A percentile compares a stretch with the other conserved stretches of the same genome.
phyloP scores from a whole-genome alignment of 495 filamentous ascomycete species.

The Xylaria scruposa region DNA sequence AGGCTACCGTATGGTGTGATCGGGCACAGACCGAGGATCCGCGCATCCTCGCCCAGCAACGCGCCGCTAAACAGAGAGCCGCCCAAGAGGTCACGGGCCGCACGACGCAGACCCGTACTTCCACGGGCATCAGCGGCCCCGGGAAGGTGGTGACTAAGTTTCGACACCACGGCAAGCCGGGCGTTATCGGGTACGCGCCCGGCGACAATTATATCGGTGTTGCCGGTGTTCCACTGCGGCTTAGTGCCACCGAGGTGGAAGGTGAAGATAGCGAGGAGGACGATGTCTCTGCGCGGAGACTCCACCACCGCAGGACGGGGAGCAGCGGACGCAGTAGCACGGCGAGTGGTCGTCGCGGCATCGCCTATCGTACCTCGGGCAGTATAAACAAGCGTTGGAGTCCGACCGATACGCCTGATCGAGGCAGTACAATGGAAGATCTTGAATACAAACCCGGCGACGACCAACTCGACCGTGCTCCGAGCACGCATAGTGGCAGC shows the following conservation, averaged over 20 bases:
- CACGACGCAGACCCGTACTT: slow-evolving; percentile 57
- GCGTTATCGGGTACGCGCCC: slow-evolving; percentile 73
- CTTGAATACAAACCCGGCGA: slow-evolving; percentile 42
- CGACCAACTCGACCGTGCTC: slow-evolving; percentile 54
- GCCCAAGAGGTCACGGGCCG: slow-evolving; percentile 77
- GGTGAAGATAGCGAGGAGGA: slow-evolving; percentile 82
- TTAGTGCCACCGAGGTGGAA: slow-evolving; percentile 94
- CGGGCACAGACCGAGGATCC: slow-evolving; percentile 93
- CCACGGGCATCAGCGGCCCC: slow-evolving; percentile 60
- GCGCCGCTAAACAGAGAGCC: slow-evolving; percentile 82
- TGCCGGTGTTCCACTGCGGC: slow-evolving; percentile 82
- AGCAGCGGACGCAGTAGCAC: slow-evolving; percentile 80
- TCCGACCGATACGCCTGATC: slow-evolving; percentile 70
- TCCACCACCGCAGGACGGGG: slow-evolving; percentile 74
- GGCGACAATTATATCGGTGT: slow-evolving; percentile 72
- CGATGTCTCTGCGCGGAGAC: slow-evolving; percentile 59
- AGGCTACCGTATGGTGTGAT: slow-evolving; percentile 98
- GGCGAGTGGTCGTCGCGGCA: slow-evolving; percentile 68
- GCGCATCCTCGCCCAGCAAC: slow-evolving; percentile 76
- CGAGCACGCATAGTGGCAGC: slow-evolving; percentile 60
- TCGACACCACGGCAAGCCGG: slow-evolving; percentile 76
- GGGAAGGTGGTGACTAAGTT: slow-evolving; percentile 75
- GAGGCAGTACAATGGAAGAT: slow-evolving; percentile 54
- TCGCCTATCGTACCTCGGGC: slow-evolving; percentile 60
- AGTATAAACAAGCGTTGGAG: slow-evolving; percentile 63